Evolutionary conservation across 2,329 filamentous ascomycete species (phyloP).

Genomic region (Aspergillus sclerotialis): DNA sequence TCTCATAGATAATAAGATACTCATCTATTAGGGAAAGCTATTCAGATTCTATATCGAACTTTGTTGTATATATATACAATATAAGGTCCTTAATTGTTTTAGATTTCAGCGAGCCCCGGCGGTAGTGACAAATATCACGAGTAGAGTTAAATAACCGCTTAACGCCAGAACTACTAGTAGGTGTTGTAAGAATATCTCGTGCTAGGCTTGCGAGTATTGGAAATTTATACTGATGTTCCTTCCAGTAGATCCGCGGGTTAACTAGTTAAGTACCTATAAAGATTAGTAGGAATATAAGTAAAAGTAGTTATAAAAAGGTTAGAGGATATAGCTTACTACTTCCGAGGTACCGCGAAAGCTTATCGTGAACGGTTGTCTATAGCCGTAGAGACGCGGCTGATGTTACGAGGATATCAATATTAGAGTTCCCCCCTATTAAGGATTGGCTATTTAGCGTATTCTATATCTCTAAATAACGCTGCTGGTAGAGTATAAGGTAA

Average conservation of each 20-base stretch:
- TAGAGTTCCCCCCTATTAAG: not conserved
- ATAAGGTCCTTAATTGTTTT: too few species aligned
- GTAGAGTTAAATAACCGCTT: not conserved
- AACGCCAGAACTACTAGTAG: not conserved
- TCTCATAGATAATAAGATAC: too few species aligned
- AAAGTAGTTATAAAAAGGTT: too few species aligned
- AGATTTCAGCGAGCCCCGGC: too few species aligned
- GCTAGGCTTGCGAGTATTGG: not conserved
- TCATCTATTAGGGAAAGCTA: too few species aligned
- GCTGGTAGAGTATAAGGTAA: slow-evolving; percentile 2
- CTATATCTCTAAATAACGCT: not conserved
- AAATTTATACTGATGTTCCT: not conserved
- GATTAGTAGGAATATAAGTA: not conserved
- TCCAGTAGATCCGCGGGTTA: not conserved
- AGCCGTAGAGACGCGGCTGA: not conserved
- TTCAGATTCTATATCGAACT: too few species aligned
- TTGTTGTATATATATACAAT: too few species aligned
- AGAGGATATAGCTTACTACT: slow-evolving; percentile 3
- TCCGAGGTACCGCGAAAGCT: slow-evolving; percentile 7
- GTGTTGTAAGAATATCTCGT: not conserved
- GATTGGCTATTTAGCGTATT: not conserved
- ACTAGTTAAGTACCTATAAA: not conserved
- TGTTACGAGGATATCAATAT: slow-evolving; percentile 1
- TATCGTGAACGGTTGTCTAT: slow-evolving; percentile 1
- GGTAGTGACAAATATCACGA: too few species aligned